Conservation (phyloP, 75 land plant species). For the Pinus albicaulis region DNA sequence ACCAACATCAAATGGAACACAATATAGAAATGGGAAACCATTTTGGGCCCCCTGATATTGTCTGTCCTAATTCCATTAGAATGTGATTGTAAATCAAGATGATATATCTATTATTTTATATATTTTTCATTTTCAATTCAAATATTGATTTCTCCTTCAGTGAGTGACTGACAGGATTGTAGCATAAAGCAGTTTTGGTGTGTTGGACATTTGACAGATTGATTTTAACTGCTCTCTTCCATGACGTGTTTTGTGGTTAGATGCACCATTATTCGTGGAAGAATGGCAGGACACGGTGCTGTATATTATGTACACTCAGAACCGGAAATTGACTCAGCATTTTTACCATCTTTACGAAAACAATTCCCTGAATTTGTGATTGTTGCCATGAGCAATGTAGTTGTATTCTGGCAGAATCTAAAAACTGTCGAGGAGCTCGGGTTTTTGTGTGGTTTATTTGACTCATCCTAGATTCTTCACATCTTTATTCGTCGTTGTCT, state of each 20-base stretch:
- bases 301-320: conserved; percentile 3
- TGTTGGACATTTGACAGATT: background rate
- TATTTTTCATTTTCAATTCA: background rate
- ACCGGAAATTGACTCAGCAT: background rate
- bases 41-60: conserved; percentile 7
- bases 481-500: no score
- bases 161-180: background rate
- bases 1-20: background rate
- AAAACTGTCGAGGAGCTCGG: no score
- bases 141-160: background rate
- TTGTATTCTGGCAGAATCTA: no score
- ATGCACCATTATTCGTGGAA: background rate
- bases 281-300: background rate
- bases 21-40: conserved; percentile 3
- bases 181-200: conserved; percentile 1
- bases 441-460: no score
- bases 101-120: background rate
- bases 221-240: background rate
- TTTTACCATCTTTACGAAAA: no score
- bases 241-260: background rate
- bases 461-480: no score
- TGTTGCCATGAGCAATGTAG: no score
- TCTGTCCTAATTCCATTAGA: background rate
- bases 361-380: no score
- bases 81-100: background rate